These are phyloP conservation scores for barley (Hordeum vulgare) DNA, from an alignment of 176 grass and related monocot genomes.

Conservation along the genomic window MorexV3_pseudomolecules_assembly NC_058522.1:496625809-496626308, in stretches of 20 bases:
- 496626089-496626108: neutral
- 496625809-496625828: neutral
- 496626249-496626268: neutral
- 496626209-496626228: neutral
- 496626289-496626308: too few relatives aligned
- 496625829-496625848: neutral
- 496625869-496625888: neutral
- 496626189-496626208: neutral
- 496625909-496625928: too few relatives aligned
- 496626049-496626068: constrained; percentile 15
- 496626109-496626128: neutral
- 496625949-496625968: too few relatives aligned
- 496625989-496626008: neutral
- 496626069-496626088: neutral
- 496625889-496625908: neutral
- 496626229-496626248: neutral
- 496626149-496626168: neutral
- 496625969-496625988: neutral
- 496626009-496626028: neutral
- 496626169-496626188: neutral
- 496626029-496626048: neutral
- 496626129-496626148: neutral
- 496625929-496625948: too few relatives aligned
- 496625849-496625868: too few relatives aligned
- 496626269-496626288: neutral